phyloP scores from a whole-genome alignment of 139 green algal species.

The Tetradesmus obliquus region DNA sequence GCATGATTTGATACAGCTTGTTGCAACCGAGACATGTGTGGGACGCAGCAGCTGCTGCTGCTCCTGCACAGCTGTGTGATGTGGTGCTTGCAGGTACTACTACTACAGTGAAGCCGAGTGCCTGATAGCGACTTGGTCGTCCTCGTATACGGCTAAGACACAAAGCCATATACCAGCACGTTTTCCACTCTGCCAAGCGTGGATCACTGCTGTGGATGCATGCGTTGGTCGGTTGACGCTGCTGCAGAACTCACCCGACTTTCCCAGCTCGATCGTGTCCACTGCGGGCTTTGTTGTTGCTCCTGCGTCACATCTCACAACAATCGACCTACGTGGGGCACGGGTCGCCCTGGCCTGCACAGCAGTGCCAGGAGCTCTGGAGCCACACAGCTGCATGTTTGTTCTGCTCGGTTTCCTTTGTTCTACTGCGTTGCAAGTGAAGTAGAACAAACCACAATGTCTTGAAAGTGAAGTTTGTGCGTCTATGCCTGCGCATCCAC shows the following conservation, averaged over 20 bases:
- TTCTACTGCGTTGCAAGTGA: too few relatives aligned
- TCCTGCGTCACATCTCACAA: neutral
- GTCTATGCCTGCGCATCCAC: neutral
- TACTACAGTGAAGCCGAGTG: neutral
- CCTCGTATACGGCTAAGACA: neutral
- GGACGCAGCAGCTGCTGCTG: neutral
- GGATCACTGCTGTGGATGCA: neutral
- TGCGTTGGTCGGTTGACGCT: neutral
- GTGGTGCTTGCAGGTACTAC: neutral
- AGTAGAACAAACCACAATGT: neutral
- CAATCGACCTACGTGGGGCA: neutral
- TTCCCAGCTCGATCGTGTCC: conserved; percentile 58
- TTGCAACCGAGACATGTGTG: neutral
- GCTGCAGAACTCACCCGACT: conserved; percentile 24
- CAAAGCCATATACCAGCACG: neutral
- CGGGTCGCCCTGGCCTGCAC: neutral
- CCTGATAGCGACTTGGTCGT: neutral
- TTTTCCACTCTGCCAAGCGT: neutral
- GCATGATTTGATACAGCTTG: conserved; percentile 34
- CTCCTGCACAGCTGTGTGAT: neutral
- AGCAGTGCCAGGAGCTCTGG: neutral
- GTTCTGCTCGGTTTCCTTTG: neutral
- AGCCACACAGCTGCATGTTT: neutral
- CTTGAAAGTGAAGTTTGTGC: neutral
- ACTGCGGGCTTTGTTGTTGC: conserved; percentile 6